A percentile compares a stretch with the other conserved stretches of the same genome.
phyloP scores from a whole-genome alignment of 2,329 filamentous ascomycete species.

The Alternaria sp. region DNA sequence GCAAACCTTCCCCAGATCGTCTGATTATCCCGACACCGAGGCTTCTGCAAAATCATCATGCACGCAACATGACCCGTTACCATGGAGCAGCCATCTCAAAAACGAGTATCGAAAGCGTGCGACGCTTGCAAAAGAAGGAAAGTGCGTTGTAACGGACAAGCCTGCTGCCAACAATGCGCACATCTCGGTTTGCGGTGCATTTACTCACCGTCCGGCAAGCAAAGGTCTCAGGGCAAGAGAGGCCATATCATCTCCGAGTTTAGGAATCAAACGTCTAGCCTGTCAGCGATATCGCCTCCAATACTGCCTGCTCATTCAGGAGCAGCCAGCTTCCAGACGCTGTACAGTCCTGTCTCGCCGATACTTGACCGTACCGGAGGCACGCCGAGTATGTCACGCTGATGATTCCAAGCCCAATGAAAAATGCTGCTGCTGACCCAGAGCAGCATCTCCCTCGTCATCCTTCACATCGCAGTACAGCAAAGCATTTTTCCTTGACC shows the following conservation, averaged over 20 bases:
- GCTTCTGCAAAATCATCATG: conserved; percentile 19
- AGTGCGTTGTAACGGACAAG: conserved; percentile 58
- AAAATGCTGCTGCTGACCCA: conserved; percentile 18
- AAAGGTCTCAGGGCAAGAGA: conserved; percentile 51
- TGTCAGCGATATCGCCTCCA: conserved; percentile 32
- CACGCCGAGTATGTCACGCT: conserved; percentile 31
- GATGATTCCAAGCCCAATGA: not conserved
- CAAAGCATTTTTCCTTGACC: conserved; percentile 53
- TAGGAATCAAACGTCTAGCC: conserved; percentile 42
- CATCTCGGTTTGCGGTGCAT: conserved; percentile 57
- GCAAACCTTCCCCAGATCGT: conserved; percentile 26
- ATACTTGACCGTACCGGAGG: conserved; percentile 27
- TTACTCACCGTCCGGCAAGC: conserved; percentile 53
- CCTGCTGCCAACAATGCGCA: conserved; percentile 53
- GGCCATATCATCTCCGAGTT: conserved; percentile 56
- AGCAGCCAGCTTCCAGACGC: conserved; percentile 19
- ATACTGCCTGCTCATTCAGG: conserved; percentile 37
- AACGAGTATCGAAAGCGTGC: conserved; percentile 55
- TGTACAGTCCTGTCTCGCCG: conserved; percentile 26
- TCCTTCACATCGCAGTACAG: conserved; percentile 30
- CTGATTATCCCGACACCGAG: conserved; percentile 19
- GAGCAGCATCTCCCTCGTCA: conserved; percentile 29
- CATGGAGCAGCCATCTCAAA: conserved; percentile 40
- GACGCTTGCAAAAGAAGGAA: conserved; percentile 59
- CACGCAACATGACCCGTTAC: conserved; percentile 34